Base-by-base conservation (phyloP, 306 rosid genomes). In the peach (Prunus persica) region DNA sequence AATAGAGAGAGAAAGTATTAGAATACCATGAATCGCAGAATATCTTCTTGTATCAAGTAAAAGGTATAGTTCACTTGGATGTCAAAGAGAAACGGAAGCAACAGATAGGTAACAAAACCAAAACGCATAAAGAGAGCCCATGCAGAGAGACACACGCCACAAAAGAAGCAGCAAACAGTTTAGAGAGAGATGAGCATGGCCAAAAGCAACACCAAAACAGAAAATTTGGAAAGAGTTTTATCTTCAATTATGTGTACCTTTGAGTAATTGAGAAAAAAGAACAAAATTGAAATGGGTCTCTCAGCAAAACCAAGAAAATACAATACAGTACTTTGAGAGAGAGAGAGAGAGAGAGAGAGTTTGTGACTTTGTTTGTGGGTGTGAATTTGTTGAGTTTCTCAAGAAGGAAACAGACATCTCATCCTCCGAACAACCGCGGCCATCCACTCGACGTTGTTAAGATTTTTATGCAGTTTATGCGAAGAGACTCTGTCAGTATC, bases 91-190 rank as follows among this genome's bases (percentile, higher is more conserved):
- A 34, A 80, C 67, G 71, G 80, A 61, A 75, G 60, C 22, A 22
- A 45, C 28, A 74, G 45, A 55, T 18, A 0, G 57, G 22, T 6
- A 2, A 25, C 63, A 70, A 70, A 19, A 51, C 16, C 9, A 9
- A 3, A 25, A 56, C 27, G 4, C 19, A 60, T 6, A 60, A 11
- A 22, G 56, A 46, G 52, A 24, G 65, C 2, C 25, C 78, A 52
- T 61, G 78, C 58, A 71, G 32, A 79, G 58, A 12, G 80, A 74
- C 20, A 75, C 75, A 49, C 67, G 71, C 69, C 57, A 57, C 65
- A 76, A 77, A 75, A 60, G 32, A 74, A 84, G 77, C 86, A 81
- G 73, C 67, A 65, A 72, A 61, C 3, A 49, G 61, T 67, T 69
- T 65, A 15, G 84, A 76, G 81, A 68, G 82, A 83, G 79, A 81